Evolutionary conservation across 805 yeast species (phyloP).

Genomic region (Nakazawaea populi): DNA sequence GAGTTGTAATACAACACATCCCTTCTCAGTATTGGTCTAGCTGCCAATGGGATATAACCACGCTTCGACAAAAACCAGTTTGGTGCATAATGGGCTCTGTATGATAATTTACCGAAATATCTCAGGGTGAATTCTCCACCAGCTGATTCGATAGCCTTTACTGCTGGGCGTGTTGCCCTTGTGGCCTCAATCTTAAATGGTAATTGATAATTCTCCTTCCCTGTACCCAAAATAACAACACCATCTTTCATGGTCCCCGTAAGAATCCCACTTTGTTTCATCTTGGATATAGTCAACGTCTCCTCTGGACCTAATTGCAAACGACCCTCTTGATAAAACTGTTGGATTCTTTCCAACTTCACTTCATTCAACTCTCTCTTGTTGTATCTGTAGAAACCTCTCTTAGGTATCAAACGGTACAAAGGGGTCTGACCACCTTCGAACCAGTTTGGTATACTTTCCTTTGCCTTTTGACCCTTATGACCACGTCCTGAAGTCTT

Average conservation of each 20-base stretch:
- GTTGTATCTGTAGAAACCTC: slow-evolving; percentile 73
- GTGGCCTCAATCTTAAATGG: slow-evolving; percentile 79
- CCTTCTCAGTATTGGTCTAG: slow-evolving; percentile 81
- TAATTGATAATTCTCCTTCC: slow-evolving; percentile 40
- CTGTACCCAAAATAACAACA: slow-evolving; percentile 72
- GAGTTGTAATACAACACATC: slow-evolving; percentile 75
- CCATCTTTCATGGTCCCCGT: slow-evolving; percentile 74
- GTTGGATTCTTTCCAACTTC: slow-evolving; percentile 64
- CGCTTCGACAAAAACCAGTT: slow-evolving; percentile 58
- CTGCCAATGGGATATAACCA: slow-evolving; percentile 77
- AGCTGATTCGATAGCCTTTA: slow-evolving; percentile 59
- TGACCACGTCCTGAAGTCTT: slow-evolving; percentile 97
- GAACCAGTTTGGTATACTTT: slow-evolving; percentile 85
- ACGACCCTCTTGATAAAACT: slow-evolving; percentile 64
- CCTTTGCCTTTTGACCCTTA: slow-evolving; percentile 97
- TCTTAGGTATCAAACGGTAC: slow-evolving; percentile 76
- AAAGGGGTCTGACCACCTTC: slow-evolving; percentile 99
- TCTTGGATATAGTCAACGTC: slow-evolving; percentile 65
- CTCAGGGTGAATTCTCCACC: slow-evolving; percentile 74
- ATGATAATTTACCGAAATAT: slow-evolving; percentile 59
- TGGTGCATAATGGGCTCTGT: slow-evolving; percentile 75
- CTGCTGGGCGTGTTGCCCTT: slow-evolving; percentile 71
- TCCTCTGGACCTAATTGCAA: slow-evolving; percentile 53
- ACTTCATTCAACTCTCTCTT: slow-evolving; percentile 48
- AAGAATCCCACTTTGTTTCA: slow-evolving; percentile 70